These are phyloP conservation scores for Ganoderma resinaceum DNA, from an alignment of 1,284 basidiomycete genomes.

Conservation along the genomic window DNA sequence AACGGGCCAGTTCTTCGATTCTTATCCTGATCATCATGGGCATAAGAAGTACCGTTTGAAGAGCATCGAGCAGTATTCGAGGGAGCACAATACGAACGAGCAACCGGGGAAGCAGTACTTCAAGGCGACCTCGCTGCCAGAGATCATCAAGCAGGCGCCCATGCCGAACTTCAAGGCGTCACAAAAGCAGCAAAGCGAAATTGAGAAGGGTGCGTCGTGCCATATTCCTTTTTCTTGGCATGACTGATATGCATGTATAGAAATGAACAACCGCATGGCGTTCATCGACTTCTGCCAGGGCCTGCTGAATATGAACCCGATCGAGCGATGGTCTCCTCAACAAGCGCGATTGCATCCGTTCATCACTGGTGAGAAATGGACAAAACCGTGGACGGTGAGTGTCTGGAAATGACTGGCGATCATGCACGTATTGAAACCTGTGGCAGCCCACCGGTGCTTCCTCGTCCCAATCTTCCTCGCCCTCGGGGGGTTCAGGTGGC, in stretches of 20 bases:
- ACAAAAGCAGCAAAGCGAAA: conserved; percentile 83
- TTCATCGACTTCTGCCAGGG: conserved; percentile 99
- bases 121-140: conserved; percentile 91
- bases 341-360: conserved; percentile 97
- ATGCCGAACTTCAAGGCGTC: conserved; percentile 80
- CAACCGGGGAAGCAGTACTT: conserved; percentile 99
- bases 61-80: conserved; percentile 92
- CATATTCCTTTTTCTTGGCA: conserved; percentile 16
- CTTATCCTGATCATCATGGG: conserved; percentile 80
- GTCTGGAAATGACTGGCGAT: conserved; percentile 5
- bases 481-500: conserved; percentile 12
- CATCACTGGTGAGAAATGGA: conserved; percentile 96
- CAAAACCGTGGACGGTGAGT: conserved; percentile 86
- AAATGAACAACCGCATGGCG: conserved; percentile 91
- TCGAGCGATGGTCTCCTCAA: conserved; percentile 96
- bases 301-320: conserved; percentile 92
- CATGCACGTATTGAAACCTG: conserved; percentile 21
- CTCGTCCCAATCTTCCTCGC: conserved; percentile 34
- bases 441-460: conserved; percentile 54
- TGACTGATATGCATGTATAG: conserved; percentile 49
- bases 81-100: conserved; percentile 94
- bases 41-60: conserved; percentile 93
- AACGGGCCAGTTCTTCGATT: conserved; percentile 93
- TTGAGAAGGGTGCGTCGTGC: conserved; percentile 83
- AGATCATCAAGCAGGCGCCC: conserved; percentile 96